Base-by-base conservation (phyloP, 805 yeast genomes). In the Metahyphopichia silvanorum region DNA sequence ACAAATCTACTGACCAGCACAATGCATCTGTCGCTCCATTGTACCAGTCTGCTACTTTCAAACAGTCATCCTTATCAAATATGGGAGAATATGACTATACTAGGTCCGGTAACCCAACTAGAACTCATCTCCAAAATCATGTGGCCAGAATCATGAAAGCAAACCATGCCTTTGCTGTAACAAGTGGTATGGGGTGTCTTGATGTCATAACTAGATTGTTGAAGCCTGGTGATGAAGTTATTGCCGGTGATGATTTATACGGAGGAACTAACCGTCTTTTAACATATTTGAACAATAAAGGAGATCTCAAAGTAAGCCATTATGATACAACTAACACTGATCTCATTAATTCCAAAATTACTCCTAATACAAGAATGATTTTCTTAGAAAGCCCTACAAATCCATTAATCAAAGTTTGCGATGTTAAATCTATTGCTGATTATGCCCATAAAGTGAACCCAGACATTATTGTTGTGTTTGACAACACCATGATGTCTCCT, bases 401-500 rank as follows among this genome's bases (percentile, higher is more conserved):
- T 58, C 98, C 98, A 13, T 73, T 88, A 45, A 85, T 88, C 57
- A 86, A 87, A 61, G 85, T 89, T 38, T 79, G 86, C 37, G 95
- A 91, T 55, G 76, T 89, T 33, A 78, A 76, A 39, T 63, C 76
- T 21, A 79, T 88, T 38, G 63, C 88, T 12, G 63, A 65, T 23
- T 67, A 75, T 40, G 88, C 89, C 27, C 93, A 86, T 53, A 55
- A 61, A 26, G 67, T 72, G 25, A 82, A 72, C 51, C 87, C 94
- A 12, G 71, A 79, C 23, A 71, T 83, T 33, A 55, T 82, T 31
- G 79, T 86, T 25, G 95, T 86, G 10, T 89, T 89, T 40, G 97
- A 89, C 63, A 89, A 91, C 69, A 91, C 97, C 38, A 89, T 89
- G 98, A 83, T 89, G 94, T 81, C 95, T 18, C 97, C 97, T 9